phyloP scores from a whole-genome alignment of 2,329 filamentous ascomycete genomes.

The Arthrobotrys musiformis region DNA sequence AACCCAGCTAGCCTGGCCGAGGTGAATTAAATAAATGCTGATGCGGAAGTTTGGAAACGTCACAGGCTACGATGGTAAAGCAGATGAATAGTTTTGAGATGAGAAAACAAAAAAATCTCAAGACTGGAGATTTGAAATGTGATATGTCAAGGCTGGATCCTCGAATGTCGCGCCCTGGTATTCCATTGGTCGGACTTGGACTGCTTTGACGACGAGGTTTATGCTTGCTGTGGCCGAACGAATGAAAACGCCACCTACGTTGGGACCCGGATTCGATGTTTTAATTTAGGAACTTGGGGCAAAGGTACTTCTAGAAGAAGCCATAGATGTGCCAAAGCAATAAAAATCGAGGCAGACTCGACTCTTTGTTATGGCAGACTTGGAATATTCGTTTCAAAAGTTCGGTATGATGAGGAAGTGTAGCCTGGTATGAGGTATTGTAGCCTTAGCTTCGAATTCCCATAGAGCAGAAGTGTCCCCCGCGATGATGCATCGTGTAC shows the following conservation, averaged over 20 bases:
- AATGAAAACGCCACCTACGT: slow-evolving; percentile 43
- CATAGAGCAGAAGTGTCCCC: too few species aligned
- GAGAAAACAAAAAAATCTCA: too few species aligned
- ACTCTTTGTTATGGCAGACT: neutral
- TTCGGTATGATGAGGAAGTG: neutral
- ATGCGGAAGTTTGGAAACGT: neutral
- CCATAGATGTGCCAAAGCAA: neutral
- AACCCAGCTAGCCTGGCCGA: neutral
- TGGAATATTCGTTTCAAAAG: neutral
- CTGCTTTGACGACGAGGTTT: neutral
- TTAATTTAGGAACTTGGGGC: neutral
- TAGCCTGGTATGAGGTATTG: too few species aligned
- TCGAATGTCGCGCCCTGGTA: slow-evolving; percentile 15
- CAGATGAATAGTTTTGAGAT: neutral
- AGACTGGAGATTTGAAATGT: neutral
- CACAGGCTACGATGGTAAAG: neutral
- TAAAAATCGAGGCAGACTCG: neutral
- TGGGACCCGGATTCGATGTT: slow-evolving; percentile 12
- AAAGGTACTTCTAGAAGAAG: slow-evolving; percentile 13
- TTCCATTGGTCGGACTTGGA: slow-evolving; percentile 19
- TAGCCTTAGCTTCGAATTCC: too few species aligned
- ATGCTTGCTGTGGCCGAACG: neutral
- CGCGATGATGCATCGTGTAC: slow-evolving; percentile 27
- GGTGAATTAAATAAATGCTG: neutral
- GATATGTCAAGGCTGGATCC: slow-evolving; percentile 42